These are phyloP conservation scores for Globisporangium ultimum DNA, from an alignment of 352 stramenopile species.

Conservation along the genomic window DNA sequence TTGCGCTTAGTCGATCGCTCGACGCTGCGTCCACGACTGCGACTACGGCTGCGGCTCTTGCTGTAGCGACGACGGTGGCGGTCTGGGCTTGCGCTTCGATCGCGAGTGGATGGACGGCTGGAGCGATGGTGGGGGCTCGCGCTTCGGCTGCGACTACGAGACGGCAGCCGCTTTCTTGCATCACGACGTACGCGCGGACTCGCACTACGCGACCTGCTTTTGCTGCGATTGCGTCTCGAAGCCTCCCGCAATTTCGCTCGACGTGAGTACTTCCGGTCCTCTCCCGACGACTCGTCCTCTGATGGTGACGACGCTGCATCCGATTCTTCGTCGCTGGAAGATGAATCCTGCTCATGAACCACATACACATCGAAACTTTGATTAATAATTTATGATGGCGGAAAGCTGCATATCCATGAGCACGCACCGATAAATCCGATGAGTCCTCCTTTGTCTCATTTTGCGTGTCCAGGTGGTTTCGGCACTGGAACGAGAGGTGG, in stretches of 20 bases:
- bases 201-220: constrained; percentile 13
- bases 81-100: constrained; percentile 24
- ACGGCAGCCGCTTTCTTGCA: background rate
- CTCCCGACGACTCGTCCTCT: constrained; percentile 5
- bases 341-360: constrained; percentile 22
- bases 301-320: background rate
- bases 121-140: constrained; percentile 3
- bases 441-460: constrained; percentile 33
- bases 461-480: constrained; percentile 64
- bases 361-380: background rate
- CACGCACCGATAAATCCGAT: constrained; percentile 17
- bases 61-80: constrained; percentile 12
- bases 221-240: constrained; percentile 11
- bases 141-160: constrained; percentile 17
- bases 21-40: constrained; percentile 9
- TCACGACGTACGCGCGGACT: constrained; percentile 5
- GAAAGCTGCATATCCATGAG: background rate
- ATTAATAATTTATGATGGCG: too few species aligned
- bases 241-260: constrained; percentile 12
- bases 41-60: constrained; percentile 22
- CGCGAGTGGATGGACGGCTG: constrained; percentile 19
- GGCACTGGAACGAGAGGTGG: constrained; percentile 90
- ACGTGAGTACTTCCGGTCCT: constrained; percentile 5
- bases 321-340: constrained; percentile 24
- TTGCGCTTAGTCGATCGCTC: constrained; percentile 8